phyloP scores from a whole-genome alignment of 306 rosid species.

The Cucumis cinereus region DNA sequence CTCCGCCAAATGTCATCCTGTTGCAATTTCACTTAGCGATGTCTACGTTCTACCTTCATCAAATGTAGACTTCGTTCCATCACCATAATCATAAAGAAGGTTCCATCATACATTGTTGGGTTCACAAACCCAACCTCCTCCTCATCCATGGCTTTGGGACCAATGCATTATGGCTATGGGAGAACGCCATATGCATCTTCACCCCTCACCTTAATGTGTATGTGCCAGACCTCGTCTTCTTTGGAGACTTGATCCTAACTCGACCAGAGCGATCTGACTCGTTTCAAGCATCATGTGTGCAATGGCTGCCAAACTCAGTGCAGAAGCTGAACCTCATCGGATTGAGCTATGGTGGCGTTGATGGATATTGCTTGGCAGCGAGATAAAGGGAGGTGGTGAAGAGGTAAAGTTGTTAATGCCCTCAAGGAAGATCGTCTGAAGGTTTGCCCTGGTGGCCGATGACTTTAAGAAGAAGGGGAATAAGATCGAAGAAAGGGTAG shows the following conservation, averaged over 20 bases:
- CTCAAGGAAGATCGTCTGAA: too few species aligned
- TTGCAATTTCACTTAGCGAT: conserved; percentile 45
- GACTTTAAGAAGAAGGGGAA: too few species aligned
- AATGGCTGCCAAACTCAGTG: conserved; percentile 48
- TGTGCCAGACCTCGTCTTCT: conserved; percentile 71
- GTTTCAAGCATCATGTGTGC: conserved; percentile 64
- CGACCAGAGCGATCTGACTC: conserved; percentile 41
- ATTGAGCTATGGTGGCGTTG: conserved; percentile 76
- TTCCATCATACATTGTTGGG: conserved; percentile 57
- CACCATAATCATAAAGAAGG: conserved; percentile 42
- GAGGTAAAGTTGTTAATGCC: too few species aligned
- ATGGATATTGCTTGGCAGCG: conserved; percentile 21
- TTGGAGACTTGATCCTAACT: conserved; percentile 45
- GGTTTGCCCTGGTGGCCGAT: too few species aligned
- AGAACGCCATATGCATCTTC: conserved; percentile 31
- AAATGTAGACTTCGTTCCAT: too few species aligned
- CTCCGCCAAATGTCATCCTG: conserved; percentile 14
- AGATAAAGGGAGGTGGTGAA: conserved; percentile 13
- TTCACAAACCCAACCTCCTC: conserved; percentile 54
- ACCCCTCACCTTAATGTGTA: conserved; percentile 41
- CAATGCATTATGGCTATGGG: conserved; percentile 24
- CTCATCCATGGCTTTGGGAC: conserved; percentile 17
- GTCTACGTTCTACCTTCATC: conserved; percentile 33
- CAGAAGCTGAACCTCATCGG: conserved; percentile 40
- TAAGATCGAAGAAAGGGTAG: too few species aligned